A percentile compares a stretch with the other conserved stretches of the same genome.
Conservation (phyloP, 306 rosid species). For the Lagenaria siceraria region DNA sequence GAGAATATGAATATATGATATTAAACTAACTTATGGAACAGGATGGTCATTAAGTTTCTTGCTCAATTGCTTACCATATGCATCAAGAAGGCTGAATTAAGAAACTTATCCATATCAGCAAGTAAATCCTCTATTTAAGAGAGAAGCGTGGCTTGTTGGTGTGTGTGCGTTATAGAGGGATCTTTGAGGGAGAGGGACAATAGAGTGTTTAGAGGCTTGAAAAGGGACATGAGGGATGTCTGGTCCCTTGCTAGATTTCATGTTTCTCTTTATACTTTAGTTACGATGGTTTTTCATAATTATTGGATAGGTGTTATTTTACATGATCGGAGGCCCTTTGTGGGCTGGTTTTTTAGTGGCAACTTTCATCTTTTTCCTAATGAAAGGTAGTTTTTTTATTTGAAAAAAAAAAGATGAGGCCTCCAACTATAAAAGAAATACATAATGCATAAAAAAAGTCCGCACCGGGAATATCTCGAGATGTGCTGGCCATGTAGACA, state of each 20-base stretch:
- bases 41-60: not conserved
- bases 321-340: too few relatives aligned
- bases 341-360: too few relatives aligned
- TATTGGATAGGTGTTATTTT: too few relatives aligned
- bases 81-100: not conserved
- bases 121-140: not conserved
- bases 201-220: too few relatives aligned
- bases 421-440: conserved; percentile 5
- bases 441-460: not conserved
- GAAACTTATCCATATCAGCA: not conserved
- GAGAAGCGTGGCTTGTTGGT: not conserved
- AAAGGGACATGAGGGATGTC: too few relatives aligned
- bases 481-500: conserved; percentile 98
- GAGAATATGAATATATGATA: not conserved
- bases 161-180: too few relatives aligned
- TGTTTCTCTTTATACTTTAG: too few relatives aligned
- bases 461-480: conserved; percentile 78
- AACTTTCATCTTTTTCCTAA: too few relatives aligned
- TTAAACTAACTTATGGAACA: not conserved
- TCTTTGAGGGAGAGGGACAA: too few relatives aligned
- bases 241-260: too few relatives aligned
- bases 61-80: not conserved
- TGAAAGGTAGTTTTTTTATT: too few relatives aligned
- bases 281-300: too few relatives aligned
- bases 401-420: not conserved